Evolutionary conservation across 768 basidiomycete genomes (phyloP).

Genomic region (Cubamyces lactineus): DNA sequence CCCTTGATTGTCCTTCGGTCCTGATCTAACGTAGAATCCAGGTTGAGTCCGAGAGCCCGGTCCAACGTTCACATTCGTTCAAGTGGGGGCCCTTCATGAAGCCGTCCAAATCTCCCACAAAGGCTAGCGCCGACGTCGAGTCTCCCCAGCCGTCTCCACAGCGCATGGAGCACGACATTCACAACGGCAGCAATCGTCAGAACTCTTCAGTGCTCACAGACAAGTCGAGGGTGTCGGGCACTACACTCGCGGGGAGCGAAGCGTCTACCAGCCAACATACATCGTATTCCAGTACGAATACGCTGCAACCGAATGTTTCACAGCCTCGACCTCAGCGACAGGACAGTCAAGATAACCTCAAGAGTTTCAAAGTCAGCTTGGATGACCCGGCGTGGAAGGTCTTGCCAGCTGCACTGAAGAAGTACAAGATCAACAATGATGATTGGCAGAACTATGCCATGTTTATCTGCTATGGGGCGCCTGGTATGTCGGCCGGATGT

Average conservation of each 20-base stretch:
- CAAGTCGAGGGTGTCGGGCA: conserved; percentile 7
- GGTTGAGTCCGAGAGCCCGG: conserved; percentile 36
- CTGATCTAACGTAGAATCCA: conserved; percentile 1
- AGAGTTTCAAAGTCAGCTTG: conserved; percentile 96
- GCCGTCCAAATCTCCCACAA: conserved; percentile 80
- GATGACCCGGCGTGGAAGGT: conserved; percentile 99
- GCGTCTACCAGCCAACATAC: conserved; percentile 17
- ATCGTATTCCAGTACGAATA: conserved; percentile 12
- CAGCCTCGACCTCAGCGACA: conserved; percentile 56
- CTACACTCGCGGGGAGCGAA: conserved; percentile 10
- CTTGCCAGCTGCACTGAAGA: conserved; percentile 95
- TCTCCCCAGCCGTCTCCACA: conserved; percentile 83
- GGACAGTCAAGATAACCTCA: conserved; percentile 75
- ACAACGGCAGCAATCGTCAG: conserved; percentile 20
- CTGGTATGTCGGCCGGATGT: conserved; percentile 56
- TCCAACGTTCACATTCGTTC: conserved; percentile 79
- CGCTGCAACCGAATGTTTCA: conserved; percentile 30
- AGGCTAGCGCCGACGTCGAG: conserved; percentile 54
- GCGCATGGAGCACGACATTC: conserved; percentile 71
- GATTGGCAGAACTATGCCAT: conserved; percentile 99
- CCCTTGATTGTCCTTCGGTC: background rate
- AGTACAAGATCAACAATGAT: conserved; percentile 98
- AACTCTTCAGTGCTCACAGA: conserved; percentile 14
- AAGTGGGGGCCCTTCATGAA: conserved; percentile 87
- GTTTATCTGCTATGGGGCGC: conserved; percentile 97